Evolutionary conservation across 371 early-diverging fungal species (phyloP), one percentile per base, ranked within the genome.

Genomic region (Mucor velutinosus): DNA sequence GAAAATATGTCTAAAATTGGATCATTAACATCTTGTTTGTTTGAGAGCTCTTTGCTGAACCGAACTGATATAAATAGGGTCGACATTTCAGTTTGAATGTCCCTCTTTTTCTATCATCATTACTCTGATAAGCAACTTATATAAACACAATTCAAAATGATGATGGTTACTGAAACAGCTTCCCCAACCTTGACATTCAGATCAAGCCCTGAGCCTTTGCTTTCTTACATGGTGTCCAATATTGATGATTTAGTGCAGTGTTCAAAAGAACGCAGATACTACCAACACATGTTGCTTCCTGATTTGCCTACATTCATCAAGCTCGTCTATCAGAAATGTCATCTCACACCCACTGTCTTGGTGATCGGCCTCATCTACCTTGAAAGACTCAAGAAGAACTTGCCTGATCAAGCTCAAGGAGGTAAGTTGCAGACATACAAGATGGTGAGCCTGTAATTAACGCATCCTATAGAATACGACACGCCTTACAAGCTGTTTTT

Each of bases 401-500:
- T 91, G 51, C 89, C 90, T 0, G 72, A 67, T 35, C 78, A 83
- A 64, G 89, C 93, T 53, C 86, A 87, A 61, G 92, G 91, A 39
- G 79, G 79, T 79, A 71, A 58, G 56, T 29, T 29, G 21, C 6
- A 25, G 23, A 14, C 14, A 3, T 25, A 5, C 23, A 7, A 19
- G 23, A 53, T 53, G 14, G 14, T 6, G 10, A 1, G 15, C 2
- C 0, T 15, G 15, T 14, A 0, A 5, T n/a, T 49, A 49, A 58
- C 30, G 7, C 8, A 21, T 29, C n/a, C 4, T 51, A 4, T 70
- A 79, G 88, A 89, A 64, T 85, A 84, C 41, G 93, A 91, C 64
- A 91, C 93, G 11, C 91, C 91, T 27, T 89, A 91, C 72, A 86
- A 89, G 62, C 81, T 93, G 41, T 91, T 91, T 60, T 66, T 91